These are phyloP conservation scores for Selenicereus undatus DNA, from an alignment of 148 eudicot species.

Conservation along the genomic window DNA sequence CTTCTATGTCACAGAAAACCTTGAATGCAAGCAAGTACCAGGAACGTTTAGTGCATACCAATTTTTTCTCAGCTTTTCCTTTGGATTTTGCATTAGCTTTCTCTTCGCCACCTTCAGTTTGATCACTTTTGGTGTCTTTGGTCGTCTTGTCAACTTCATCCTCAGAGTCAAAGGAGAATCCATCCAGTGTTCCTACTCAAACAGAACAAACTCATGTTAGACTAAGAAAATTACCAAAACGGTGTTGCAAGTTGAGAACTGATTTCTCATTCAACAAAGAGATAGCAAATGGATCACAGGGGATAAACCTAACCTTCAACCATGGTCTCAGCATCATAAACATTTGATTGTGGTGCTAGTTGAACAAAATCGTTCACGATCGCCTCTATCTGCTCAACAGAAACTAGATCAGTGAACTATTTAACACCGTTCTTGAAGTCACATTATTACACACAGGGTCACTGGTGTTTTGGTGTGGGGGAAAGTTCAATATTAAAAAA, in stretches of 20 bases:
- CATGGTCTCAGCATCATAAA: conserved; percentile 91
- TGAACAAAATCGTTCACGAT: conserved; percentile 95
- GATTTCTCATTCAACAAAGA: not conserved
- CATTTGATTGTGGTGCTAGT: conserved; percentile 86
- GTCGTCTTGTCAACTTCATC: conserved; percentile 75
- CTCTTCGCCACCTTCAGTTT: conserved; percentile 58
- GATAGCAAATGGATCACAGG: not conserved
- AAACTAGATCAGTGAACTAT: conserved; percentile 15
- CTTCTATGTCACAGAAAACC: not conserved
- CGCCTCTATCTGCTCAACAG: conserved; percentile 73
- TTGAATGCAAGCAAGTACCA: not conserved
- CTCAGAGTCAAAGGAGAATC: conserved; percentile 88
- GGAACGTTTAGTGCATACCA: conserved; percentile 34
- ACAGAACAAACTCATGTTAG: not conserved
- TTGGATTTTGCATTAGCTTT: conserved; percentile 48
- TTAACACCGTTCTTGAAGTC: not conserved
- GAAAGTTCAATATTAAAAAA: not conserved
- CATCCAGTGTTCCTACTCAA: conserved; percentile 76
- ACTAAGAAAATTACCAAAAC: not conserved
- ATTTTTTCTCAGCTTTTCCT: conserved; percentile 55
- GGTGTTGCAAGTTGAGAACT: conserved; percentile 7
- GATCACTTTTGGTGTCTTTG: conserved; percentile 49
- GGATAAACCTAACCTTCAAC: conserved; percentile 69
- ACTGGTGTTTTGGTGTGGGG: conserved; percentile 2
- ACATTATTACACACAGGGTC: conserved; percentile 5